Base-by-base conservation (phyloP, 108 stramenopile genomes). In the Nitzschia sp. region DNA sequence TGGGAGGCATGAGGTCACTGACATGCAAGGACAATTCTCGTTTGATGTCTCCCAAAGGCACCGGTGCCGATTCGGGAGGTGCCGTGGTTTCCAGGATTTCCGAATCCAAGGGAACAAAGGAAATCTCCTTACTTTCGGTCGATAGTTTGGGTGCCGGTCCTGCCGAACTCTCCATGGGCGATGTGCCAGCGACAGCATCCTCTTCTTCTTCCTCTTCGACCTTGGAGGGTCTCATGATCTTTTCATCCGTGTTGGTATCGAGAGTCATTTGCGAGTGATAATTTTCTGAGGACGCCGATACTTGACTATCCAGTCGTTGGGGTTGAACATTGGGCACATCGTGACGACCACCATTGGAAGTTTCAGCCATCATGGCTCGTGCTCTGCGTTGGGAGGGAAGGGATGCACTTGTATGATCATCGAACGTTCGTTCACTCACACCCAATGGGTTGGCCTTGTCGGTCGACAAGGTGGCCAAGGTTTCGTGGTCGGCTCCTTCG, bases 161-260 rank as follows among this genome's bases (percentile, higher is more conserved):
- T 34, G 29, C 29, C 3, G 29, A 34, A 34, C 29, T 34, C 29
- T 34, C 29, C 29, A 34, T 34, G 29, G 29, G 29, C 5, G 29
- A 34, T 5, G 29, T 34, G 29, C 29, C 29, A 34, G 5, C 29
- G 5, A 1, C 29, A 34, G 1, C 5, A 1, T 34, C 29, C 29
- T 34, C 29, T 5, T 34, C 29, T 1, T 34, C 29, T 1, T 34
- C 29, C 5, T 34, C 29, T 34, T 34, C 29, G 29, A 34, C 29
- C 5, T 5, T 34, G 1, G 29, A 1, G 29, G 29, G 29, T 34
- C 29, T 1, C 29, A 34, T 0, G 14, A 39, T 9, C 10, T 38
- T 29, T 58, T 58, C 37, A 39, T 58, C 57, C 11, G 57, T 58
- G 19, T 58, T n/a, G 11, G 57, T 58, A 40, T 58, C 57, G 6